Conservation (phyloP, 768 basidiomycete genomes). For the Lentinula detonsa region DNA sequence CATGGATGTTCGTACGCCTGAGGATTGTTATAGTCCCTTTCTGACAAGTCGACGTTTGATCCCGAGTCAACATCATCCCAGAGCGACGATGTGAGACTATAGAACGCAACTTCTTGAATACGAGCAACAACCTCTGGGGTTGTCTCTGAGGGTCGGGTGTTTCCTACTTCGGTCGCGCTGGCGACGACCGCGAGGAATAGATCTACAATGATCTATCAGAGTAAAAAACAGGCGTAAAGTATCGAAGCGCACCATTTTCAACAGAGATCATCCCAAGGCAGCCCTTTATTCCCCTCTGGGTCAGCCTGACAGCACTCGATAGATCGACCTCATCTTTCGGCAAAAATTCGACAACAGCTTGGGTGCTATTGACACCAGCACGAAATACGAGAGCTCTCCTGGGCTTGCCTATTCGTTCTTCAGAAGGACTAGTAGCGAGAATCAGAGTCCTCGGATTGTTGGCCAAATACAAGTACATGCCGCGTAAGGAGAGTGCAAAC, state of each 20-base stretch:
- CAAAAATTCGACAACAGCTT: conserved; percentile 85
- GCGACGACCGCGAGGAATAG: conserved; percentile 83
- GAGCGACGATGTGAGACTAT: conserved; percentile 71
- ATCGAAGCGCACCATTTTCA: conserved; percentile 48
- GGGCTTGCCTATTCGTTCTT: conserved; percentile 57
- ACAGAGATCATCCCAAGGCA: conserved; percentile 79
- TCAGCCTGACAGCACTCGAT: conserved; percentile 53
- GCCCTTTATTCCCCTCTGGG: conserved; percentile 70
- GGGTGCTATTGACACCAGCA: conserved; percentile 44
- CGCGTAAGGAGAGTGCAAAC: background rate
- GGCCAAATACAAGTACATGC: conserved; percentile 72
- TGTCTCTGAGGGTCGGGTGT: conserved; percentile 53
- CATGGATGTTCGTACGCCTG: conserved; percentile 88
- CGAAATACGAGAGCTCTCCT: conserved; percentile 67
- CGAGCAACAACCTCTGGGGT: conserved; percentile 66
- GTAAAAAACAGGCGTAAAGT: background rate
- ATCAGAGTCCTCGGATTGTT: conserved; percentile 66
- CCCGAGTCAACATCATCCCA: conserved; percentile 79
- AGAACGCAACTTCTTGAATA: conserved; percentile 88
- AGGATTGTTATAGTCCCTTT: conserved; percentile 45
- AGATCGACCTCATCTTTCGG: conserved; percentile 69
- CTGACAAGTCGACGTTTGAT: conserved; percentile 50
- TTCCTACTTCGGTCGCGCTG: conserved; percentile 69
- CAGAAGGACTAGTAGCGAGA: conserved; percentile 64
- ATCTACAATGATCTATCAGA: conserved; percentile 35